Base-by-base conservation (phyloP, 306 rosid genomes). In the Prunus mume region DNA sequence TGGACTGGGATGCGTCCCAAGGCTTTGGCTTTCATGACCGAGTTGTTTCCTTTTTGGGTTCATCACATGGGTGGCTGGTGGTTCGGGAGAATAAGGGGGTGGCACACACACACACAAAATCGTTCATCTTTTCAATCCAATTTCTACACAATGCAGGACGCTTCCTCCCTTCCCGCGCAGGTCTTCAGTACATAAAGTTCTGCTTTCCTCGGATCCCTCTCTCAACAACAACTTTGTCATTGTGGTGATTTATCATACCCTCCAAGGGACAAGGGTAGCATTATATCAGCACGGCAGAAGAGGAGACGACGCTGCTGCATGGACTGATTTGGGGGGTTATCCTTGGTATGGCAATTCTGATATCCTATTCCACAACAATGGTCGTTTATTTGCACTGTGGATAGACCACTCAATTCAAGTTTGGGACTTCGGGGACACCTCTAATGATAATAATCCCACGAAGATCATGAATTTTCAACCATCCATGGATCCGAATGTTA, bases 41-140 rank as follows among this genome's bases (percentile, higher is more conserved):
- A 6, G 34, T 3, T 32, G 34, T 32, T 17, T 43, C 11, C 0
- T 5, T 61, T 19, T 6, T 22, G 6, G 76, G 81, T 9, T 78
- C 76, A 3, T 78, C 71, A 46, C 51, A 78, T 6, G 71, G 76
- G 24, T 57, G 76, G 76, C 9, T 41, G 18, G 65, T 27, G 0
- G 22, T 71, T 38, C n/a, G 12, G 34, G 5, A 55, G 32, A 32
- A 3, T 9, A 6, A 5, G 46, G 8, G 30, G 32, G 24, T 0
- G 24, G n/a, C n/a, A n/a, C 24, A 22, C 24, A 22, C 24, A 22
- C 24, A 58, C 24, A 12, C 19, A 5, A 20, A 9, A 30, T 13
- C 22, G 2, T n/a, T 18, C 25, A 20, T 34, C 76, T 72, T 56
- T 15, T 14, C 8, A 56, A 72, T 56, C 66, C 66, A 9, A 0